Conservation (phyloP, 192 early-diverging fungal genomes). For the Kickxella alabastrina region DNA sequence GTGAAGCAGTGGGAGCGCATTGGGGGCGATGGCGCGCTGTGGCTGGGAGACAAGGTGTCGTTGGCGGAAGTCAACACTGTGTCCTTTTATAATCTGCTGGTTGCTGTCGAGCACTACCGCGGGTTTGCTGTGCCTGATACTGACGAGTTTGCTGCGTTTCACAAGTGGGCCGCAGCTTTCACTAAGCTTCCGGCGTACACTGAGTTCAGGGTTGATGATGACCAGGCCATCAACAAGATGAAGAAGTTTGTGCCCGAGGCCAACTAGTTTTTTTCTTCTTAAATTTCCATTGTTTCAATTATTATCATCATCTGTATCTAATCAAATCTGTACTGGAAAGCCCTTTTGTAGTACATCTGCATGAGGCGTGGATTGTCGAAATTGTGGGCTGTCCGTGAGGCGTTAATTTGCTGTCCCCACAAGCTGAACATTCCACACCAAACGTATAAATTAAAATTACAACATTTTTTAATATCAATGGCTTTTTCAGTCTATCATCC, state of each 20-base stretch:
- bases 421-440: too few relatives aligned
- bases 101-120: slow-evolving; percentile 14
- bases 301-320: background rate
- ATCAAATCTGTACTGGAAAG: too few relatives aligned
- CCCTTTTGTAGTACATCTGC: too few relatives aligned
- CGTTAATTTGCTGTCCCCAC: too few relatives aligned
- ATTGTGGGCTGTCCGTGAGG: too few relatives aligned
- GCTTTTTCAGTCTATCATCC: too few relatives aligned
- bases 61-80: slow-evolving; percentile 22
- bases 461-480: background rate
- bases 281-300: background rate
- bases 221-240: slow-evolving; percentile 9
- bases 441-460: too few relatives aligned
- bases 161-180: slow-evolving; percentile 27
- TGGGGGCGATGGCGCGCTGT: slow-evolving; percentile 19
- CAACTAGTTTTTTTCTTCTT: background rate
- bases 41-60: slow-evolving; percentile 13
- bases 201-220: slow-evolving; percentile 13
- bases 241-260: slow-evolving; percentile 19
- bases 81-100: slow-evolving; percentile 21
- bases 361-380: too few relatives aligned
- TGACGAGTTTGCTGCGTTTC: slow-evolving; percentile 26
- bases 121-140: slow-evolving; percentile 27
- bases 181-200: slow-evolving; percentile 17
- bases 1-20: background rate